Percentiles rank a stretch among this genome's conserved stretches.
phyloP scores from a whole-genome alignment of 1,139 yeast genomes.

The Hyphopichia pseudoburtonii region DNA sequence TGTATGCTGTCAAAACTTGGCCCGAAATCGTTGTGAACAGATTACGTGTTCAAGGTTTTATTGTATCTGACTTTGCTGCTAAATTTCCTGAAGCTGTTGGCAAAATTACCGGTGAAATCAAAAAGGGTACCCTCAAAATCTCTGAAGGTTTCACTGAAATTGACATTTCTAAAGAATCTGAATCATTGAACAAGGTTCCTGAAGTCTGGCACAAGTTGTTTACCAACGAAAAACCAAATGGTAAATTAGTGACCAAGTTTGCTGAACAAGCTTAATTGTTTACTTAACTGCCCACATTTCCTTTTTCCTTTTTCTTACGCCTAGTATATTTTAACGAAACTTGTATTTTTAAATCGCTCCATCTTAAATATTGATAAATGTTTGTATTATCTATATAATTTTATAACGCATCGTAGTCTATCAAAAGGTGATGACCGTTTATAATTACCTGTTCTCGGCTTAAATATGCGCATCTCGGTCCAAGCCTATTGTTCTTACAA shows the following conservation, averaged over 20 bases:
- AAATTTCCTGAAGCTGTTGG: slow-evolving; percentile 37
- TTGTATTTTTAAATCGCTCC: no score
- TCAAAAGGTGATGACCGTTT: no score
- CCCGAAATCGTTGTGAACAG: slow-evolving; percentile 45
- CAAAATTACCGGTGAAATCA: slow-evolving; percentile 31
- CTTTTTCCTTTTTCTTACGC: no score
- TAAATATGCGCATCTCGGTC: no score
- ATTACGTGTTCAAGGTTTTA: slow-evolving; percentile 49
- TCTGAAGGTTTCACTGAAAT: slow-evolving; percentile 23
- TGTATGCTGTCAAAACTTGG: slow-evolving; percentile 38
- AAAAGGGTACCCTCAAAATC: slow-evolving; percentile 41
- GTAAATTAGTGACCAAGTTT: slow-evolving; percentile 37
- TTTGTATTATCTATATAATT: no score
- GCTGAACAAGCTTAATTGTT: slow-evolving; percentile 11
- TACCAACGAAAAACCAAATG: slow-evolving; percentile 29
- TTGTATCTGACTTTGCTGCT: slow-evolving; percentile 37
- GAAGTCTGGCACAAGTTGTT: slow-evolving; percentile 29
- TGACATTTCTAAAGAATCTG: slow-evolving; percentile 22
- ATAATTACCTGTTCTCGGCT: no score
- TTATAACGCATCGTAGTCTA: no score
- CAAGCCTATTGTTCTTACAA: no score
- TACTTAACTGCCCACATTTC: no score
- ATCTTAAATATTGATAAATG: no score
- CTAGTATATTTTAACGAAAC: no score
- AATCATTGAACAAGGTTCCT: slow-evolving; percentile 28